Evolutionary conservation across 163 green algal species (phyloP), one percentile per base, ranked within the genome.

Genomic region (Scenedesmus sp.): DNA sequence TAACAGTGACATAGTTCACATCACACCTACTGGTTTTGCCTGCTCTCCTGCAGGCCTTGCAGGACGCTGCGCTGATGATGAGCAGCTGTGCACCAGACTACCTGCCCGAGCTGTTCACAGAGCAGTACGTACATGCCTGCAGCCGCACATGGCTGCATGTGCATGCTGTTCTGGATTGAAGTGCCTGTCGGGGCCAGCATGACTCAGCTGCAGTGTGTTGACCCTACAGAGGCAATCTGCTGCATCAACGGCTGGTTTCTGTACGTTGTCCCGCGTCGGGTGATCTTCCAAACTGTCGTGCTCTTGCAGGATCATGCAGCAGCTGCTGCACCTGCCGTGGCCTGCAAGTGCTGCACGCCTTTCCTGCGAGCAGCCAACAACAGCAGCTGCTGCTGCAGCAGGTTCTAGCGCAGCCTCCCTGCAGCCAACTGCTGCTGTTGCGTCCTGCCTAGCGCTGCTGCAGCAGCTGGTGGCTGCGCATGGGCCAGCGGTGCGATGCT

Each of bases 301-400:
- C 37, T n/a, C 35, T 40, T 79, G 83, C 83, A 89, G 83, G 61
- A 15, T 89, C 13, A 33, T 89, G 83, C 83, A 89, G 61, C 59
- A 72, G 83, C 83, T 89, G 61, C 61, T 89, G 43, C 42, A 68
- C 26, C 40, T 89, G 7, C 20, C 59, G 7, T 81, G 83, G 82
- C 82, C 82, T 40, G 30, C 65, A 40, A 76, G 65, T n/a, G 30
- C 22, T 3, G 46, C n/a, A 26, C 35, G 16, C 53, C 18, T 61
- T 0, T 33, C 24, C 35, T 68, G 61, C 61, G 46, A 81, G 43
- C 42, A 42, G 5, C 6, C 22, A 37, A 24, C 79, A 65, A 1
- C 79, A 85, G 43, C 79, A 83, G 40, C 76, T 20, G 12, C 72
- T 43, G 78, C 20, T 18, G 72, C 72, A 49, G 72, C 72, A 49